Conservation (phyloP, 208 protist genomes). For the Trypanosoma caninum region DNA sequence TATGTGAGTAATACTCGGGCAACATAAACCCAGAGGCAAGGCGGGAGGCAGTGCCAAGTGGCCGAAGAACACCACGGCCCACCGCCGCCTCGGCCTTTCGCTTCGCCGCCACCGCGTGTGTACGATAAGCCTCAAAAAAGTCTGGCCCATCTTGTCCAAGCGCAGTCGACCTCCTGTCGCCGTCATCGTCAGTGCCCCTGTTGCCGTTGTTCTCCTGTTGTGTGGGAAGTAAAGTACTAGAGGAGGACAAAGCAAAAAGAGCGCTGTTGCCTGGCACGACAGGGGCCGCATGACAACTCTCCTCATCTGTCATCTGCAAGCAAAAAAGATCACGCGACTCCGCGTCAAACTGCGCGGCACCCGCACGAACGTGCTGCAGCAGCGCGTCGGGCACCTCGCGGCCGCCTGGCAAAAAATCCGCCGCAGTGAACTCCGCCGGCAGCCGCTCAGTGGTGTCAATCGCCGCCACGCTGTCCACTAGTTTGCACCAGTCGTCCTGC, state of each 20-base stretch:
- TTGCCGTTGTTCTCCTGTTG: neutral
- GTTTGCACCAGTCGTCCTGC: slow-evolving; percentile 32
- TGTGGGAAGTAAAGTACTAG: too few species aligned
- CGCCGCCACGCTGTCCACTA: slow-evolving; percentile 51
- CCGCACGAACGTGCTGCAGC: slow-evolving; percentile 36
- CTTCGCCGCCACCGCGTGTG: neutral
- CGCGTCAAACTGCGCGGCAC: slow-evolving; percentile 37
- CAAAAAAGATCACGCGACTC: slow-evolving; percentile 35
- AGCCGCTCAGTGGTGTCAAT: slow-evolving; percentile 56
- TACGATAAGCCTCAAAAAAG: slow-evolving; percentile 38
- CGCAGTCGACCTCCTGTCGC: neutral
- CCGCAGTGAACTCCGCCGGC: slow-evolving; percentile 27
- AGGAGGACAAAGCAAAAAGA: too few species aligned
- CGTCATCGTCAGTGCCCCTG: neutral
- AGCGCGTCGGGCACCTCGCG: slow-evolving; percentile 28
- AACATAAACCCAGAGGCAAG: slow-evolving; percentile 50
- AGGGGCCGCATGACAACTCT: slow-evolving; percentile 40
- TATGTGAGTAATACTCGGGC: slow-evolving; percentile 32
- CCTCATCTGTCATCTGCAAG: slow-evolving; percentile 58
- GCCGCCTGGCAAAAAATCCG: slow-evolving; percentile 32
- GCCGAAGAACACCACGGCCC: neutral
- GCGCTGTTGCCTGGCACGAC: neutral
- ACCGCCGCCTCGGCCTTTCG: neutral
- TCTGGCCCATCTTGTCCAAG: slow-evolving; percentile 29
- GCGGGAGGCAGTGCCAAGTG: slow-evolving; percentile 39